These are phyloP conservation scores for Mollisia scopiformis DNA, from an alignment of 2,329 filamentous ascomycete genomes.

Conservation along the genomic window DNA sequence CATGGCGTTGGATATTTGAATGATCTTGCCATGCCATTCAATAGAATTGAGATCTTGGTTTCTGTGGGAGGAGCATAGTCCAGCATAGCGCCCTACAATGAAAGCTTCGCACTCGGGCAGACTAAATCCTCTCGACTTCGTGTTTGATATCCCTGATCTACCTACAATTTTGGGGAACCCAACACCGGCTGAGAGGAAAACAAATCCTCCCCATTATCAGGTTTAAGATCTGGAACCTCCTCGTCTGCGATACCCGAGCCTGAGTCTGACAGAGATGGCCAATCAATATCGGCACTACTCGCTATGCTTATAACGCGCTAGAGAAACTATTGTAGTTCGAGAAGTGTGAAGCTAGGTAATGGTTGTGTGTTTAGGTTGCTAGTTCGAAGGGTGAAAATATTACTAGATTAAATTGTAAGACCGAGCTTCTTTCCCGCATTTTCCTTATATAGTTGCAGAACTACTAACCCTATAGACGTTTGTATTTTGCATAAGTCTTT, in stretches of 20 bases:
- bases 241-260: background rate
- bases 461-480: no score
- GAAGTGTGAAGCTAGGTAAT: constrained; percentile 16
- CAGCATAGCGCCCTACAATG: constrained; percentile 20
- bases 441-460: no score
- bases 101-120: background rate
- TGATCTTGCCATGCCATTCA: background rate
- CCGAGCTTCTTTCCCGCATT: background rate
- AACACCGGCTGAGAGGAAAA: background rate
- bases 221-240: background rate
- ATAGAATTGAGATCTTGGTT: background rate
- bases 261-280: background rate
- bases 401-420: background rate
- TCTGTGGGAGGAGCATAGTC: constrained; percentile 22
- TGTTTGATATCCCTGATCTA: no score
- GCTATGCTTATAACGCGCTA: constrained; percentile 15
- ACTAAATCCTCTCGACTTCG: no score
- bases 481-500: no score
- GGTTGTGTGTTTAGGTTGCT: constrained; percentile 14
- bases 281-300: background rate
- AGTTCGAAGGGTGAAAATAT: constrained; percentile 12
- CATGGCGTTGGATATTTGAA: background rate
- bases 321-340: constrained; percentile 21
- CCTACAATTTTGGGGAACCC: no score
- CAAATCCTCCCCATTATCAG: background rate